Conservation (phyloP, 148 eudicot genomes). For the Pouteria glomerata region DNA sequence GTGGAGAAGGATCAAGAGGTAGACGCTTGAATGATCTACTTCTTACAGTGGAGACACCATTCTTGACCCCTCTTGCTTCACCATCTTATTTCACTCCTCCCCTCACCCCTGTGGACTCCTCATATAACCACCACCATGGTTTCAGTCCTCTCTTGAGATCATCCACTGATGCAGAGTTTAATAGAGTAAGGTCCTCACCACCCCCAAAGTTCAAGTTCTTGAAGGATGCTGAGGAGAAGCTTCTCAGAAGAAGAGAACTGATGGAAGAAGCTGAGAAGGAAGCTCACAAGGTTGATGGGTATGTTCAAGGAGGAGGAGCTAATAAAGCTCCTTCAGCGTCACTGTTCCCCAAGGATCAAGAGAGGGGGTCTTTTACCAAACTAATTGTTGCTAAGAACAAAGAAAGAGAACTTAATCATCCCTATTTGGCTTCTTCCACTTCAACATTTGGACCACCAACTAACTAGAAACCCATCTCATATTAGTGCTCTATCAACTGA, state of each 20-base stretch:
- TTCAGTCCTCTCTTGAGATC: slow-evolving; percentile 41
- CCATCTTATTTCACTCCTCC: slow-evolving; percentile 65
- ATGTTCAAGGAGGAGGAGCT: neutral
- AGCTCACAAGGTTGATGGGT: neutral
- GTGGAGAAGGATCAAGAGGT: slow-evolving; percentile 27
- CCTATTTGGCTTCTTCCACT: slow-evolving; percentile 26
- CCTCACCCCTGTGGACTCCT: slow-evolving; percentile 32
- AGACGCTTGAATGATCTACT: slow-evolving; percentile 51
- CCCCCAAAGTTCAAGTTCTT: slow-evolving; percentile 73
- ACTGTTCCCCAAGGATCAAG: slow-evolving; percentile 16
- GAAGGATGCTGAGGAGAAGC: slow-evolving; percentile 75
- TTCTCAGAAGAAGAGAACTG: slow-evolving; percentile 31
- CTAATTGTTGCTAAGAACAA: slow-evolving; percentile 38
- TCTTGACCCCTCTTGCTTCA: slow-evolving; percentile 54
- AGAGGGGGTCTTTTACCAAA: slow-evolving; percentile 42
- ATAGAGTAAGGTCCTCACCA: slow-evolving; percentile 50
- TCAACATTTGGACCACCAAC: slow-evolving; percentile 17
- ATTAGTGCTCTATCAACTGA: slow-evolving; percentile 14
- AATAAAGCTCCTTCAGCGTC: slow-evolving; percentile 3
- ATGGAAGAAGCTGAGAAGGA: slow-evolving; percentile 13
- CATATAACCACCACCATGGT: slow-evolving; percentile 16
- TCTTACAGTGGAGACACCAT: slow-evolving; percentile 37
- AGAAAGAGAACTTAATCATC: slow-evolving; percentile 12
- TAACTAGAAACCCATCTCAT: slow-evolving; percentile 14
- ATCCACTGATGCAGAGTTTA: slow-evolving; percentile 61